Evolutionary conservation across 129 eudicot genomes (phyloP).

Genomic region (Chrysanthemum lavandulifolium): DNA sequence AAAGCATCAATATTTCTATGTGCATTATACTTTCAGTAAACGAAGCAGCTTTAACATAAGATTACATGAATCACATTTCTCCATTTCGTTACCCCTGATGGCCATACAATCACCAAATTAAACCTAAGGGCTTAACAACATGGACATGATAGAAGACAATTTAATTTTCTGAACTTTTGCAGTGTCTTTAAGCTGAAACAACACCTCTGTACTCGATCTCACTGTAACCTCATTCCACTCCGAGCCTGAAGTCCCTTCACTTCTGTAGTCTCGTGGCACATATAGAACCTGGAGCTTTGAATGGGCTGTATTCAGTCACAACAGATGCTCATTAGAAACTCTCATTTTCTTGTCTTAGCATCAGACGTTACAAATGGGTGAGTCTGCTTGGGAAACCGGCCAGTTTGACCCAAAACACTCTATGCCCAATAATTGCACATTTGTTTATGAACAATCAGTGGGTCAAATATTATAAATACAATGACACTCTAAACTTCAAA

Average conservation of each 20-base stretch:
- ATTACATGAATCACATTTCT: slow-evolving; percentile 4
- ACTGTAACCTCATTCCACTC: slow-evolving; percentile 71
- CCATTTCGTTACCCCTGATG: too few relatives aligned
- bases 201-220: slow-evolving; percentile 72
- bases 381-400: too few relatives aligned
- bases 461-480: too few relatives aligned
- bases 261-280: slow-evolving; percentile 61
- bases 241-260: slow-evolving; percentile 59
- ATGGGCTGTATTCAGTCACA: slow-evolving; percentile 49
- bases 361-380: too few relatives aligned
- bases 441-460: too few relatives aligned
- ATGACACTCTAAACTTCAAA: too few relatives aligned
- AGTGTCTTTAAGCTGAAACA: slow-evolving; percentile 69
- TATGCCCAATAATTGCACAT: too few relatives aligned
- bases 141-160: slow-evolving; percentile 65
- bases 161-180: slow-evolving; percentile 62
- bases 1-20: not conserved
- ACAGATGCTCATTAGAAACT: not conserved
- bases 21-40: slow-evolving; percentile 6
- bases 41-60: not conserved
- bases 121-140: slow-evolving; percentile 57
- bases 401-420: too few relatives aligned
- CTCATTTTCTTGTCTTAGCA: too few relatives aligned
- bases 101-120: slow-evolving; percentile 13
- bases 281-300: slow-evolving; percentile 77